These are phyloP conservation scores for Linnemannia elongata DNA, from an alignment of 192 early-diverging fungal species.

Conservation along the genomic window DNA sequence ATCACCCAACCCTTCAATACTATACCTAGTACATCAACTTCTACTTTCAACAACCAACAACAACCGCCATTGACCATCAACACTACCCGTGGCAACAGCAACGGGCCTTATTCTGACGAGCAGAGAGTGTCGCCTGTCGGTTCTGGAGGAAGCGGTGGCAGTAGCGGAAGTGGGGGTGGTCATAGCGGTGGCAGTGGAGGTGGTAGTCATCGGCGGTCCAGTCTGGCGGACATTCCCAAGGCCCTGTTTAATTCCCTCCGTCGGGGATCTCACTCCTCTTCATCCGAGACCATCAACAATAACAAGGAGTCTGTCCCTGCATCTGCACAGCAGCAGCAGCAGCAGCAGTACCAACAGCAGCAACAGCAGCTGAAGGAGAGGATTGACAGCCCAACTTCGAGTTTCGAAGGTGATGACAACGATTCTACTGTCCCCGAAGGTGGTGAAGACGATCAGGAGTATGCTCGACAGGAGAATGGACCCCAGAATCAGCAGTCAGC, in stretches of 20 bases:
- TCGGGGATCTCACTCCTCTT: slow-evolving; percentile 15
- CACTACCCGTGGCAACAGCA: neutral
- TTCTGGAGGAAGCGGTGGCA: neutral
- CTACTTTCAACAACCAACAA: neutral
- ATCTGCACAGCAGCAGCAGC: neutral
- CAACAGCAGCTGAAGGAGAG: neutral
- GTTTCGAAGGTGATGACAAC: neutral
- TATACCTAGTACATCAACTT: slow-evolving; percentile 11
- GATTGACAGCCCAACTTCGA: neutral
- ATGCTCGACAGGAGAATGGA: neutral
- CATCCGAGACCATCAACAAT: neutral
- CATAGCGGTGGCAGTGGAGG: neutral
- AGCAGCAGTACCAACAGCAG: neutral
- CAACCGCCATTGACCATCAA: neutral
- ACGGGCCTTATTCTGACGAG: neutral
- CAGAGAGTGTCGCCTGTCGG: neutral
- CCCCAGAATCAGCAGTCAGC: neutral
- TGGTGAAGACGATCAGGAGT: neutral
- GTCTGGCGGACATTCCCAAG: slow-evolving; percentile 36
- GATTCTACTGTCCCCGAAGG: neutral
- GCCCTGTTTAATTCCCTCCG: slow-evolving; percentile 31
- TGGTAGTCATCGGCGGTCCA: slow-evolving; percentile 17
- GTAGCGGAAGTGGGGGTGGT: neutral
- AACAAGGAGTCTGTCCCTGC: neutral
- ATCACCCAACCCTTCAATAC: slow-evolving; percentile 2